Conservation (phyloP, 345 rosid genomes). For the Moringa oleifera region DNA sequence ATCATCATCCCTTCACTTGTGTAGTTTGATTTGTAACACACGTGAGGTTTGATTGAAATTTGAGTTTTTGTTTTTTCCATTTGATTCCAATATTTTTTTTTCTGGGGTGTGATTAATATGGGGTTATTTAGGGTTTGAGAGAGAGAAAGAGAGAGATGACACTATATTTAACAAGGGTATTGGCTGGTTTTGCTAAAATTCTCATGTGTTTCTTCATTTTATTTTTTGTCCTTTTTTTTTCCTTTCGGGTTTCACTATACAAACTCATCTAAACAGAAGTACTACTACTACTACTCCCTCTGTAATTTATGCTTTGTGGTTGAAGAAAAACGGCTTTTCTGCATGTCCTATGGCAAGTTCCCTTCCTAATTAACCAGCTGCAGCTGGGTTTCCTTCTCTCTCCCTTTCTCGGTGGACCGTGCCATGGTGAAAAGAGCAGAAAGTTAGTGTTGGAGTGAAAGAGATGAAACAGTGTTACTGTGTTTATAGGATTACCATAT, state of each 20-base stretch:
- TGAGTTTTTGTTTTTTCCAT: constrained; percentile 37
- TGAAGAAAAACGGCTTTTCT: too few relatives aligned
- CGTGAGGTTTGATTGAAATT: constrained; percentile 61
- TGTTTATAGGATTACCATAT: too few relatives aligned
- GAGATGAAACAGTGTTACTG: constrained; percentile 26
- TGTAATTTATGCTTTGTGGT: constrained; percentile 10
- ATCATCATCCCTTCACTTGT: constrained; percentile 23
- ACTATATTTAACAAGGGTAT: constrained; percentile 28
- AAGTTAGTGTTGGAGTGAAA: constrained; percentile 18
- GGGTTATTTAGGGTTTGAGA: constrained; percentile 34
- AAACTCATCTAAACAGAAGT: constrained; percentile 7
- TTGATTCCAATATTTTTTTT: constrained; percentile 23
- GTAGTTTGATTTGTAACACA: constrained; percentile 61
- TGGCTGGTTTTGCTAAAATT: constrained; percentile 22
- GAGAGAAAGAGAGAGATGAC: constrained; percentile 3
- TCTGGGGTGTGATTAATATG: constrained; percentile 60
- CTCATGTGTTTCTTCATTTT: constrained; percentile 5
- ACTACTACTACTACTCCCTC: background rate
- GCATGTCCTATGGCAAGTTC: constrained; percentile 22
- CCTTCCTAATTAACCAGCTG: constrained; percentile 28
- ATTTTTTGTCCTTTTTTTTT: background rate
- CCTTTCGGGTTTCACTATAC: constrained; percentile 10
- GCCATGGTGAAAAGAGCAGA: constrained; percentile 4
- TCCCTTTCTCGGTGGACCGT: background rate
- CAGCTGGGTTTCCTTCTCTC: constrained; percentile 2